Percentiles rank a stretch among this genome's conserved stretches.
phyloP scores from a whole-genome alignment of 75 land plant genomes.

The Cupressus sempervirens region DNA sequence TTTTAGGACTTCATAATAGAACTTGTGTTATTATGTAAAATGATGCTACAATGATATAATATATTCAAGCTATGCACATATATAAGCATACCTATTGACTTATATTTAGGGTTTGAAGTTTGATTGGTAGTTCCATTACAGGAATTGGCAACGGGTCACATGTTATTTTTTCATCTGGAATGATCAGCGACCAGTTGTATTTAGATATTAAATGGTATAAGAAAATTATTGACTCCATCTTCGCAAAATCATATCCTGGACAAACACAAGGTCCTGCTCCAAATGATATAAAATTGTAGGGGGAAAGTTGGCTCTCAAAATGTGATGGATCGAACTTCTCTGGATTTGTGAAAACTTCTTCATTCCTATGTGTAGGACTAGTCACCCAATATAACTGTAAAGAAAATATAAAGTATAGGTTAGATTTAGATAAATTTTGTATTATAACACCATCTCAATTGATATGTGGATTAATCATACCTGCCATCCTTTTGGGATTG shows the following conservation, averaged over 20 bases:
- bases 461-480: neutral
- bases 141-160: constrained; percentile 42
- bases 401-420: neutral
- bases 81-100: neutral
- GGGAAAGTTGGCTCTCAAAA: constrained; percentile 37
- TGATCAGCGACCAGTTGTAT: constrained; percentile 36
- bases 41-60: too few species aligned
- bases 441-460: too few species aligned
- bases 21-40: too few species aligned
- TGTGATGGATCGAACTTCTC: constrained; percentile 53
- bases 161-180: constrained; percentile 24
- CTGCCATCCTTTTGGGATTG: constrained; percentile 66
- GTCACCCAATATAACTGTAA: constrained; percentile 42
- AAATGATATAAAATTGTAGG: constrained; percentile 52
- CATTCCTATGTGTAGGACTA: constrained; percentile 33
- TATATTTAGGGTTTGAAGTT: neutral
- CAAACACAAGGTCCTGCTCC: constrained; percentile 72
- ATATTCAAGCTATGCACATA: neutral
- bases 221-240: constrained; percentile 42
- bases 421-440: too few species aligned
- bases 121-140: constrained; percentile 30
- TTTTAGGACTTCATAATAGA: too few species aligned
- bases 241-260: constrained; percentile 65
- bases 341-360: constrained; percentile 41
- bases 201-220: constrained; percentile 45